These are phyloP conservation scores for Balamuthia mandrillaris DNA, from an alignment of 208 protist species.

Conservation along the genomic window DNA sequence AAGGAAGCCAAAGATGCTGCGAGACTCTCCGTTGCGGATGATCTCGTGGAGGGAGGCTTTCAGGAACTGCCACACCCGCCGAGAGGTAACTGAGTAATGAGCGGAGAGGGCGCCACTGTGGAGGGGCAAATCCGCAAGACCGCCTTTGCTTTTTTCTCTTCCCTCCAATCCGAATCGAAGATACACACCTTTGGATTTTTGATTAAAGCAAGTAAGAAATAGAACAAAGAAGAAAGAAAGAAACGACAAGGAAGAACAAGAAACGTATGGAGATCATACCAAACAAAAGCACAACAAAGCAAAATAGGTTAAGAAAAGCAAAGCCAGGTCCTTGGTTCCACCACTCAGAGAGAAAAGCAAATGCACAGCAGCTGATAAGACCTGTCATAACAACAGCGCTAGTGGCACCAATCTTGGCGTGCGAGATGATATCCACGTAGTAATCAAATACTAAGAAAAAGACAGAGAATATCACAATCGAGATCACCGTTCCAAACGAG, in stretches of 20 bases:
- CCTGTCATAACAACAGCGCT: not conserved
- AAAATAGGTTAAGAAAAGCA: not conserved
- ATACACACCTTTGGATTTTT: not conserved
- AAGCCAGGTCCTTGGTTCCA: not conserved
- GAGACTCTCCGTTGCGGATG: conserved; percentile 38
- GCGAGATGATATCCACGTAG: not conserved
- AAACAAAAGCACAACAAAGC: not conserved
- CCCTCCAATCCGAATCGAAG: not conserved
- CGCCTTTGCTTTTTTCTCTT: not conserved
- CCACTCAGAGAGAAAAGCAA: not conserved
- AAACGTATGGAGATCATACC: not conserved
- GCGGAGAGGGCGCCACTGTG: not conserved
- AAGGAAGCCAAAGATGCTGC: conserved; percentile 67
- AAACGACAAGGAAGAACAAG: not conserved
- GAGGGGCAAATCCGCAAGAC: not conserved
- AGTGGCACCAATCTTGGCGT: not conserved
- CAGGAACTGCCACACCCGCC: not conserved
- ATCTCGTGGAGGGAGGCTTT: conserved; percentile 45
- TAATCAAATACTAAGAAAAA: not conserved
- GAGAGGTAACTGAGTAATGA: not conserved
- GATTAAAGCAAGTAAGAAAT: not conserved
- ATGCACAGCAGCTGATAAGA: not conserved
- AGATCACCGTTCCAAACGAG: not conserved
- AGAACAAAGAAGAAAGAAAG: not conserved
- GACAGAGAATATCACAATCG: not conserved